Conservation (phyloP, 2,329 filamentous ascomycete species). For the Calonectria ilicicola region DNA sequence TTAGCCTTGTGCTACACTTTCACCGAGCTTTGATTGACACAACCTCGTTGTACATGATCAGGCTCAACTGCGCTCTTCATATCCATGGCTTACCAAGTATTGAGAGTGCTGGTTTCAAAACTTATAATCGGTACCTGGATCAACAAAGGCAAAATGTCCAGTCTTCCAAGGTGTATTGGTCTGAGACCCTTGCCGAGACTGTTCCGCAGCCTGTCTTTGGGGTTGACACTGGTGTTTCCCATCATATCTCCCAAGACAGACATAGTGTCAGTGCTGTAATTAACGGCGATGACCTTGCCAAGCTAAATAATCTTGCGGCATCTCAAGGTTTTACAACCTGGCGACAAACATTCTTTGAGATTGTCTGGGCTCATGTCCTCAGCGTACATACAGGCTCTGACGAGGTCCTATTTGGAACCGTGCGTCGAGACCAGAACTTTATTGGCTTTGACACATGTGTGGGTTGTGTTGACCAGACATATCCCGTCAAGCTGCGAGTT, state of each 20-base stretch:
- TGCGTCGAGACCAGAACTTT: neutral
- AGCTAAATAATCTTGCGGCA: neutral
- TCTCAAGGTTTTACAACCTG: neutral
- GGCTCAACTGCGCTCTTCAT: neutral
- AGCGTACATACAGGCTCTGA: neutral
- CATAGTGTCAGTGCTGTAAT: neutral
- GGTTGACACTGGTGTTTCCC: neutral
- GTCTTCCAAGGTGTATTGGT: neutral
- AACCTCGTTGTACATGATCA: neutral
- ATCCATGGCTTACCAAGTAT: neutral
- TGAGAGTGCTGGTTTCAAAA: neutral
- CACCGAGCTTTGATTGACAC: neutral
- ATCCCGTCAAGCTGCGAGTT: neutral
- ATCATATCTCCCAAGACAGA: neutral
- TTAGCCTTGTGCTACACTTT: neutral
- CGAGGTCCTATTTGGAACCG: neutral
- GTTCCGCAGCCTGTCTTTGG: neutral
- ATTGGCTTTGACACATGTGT: neutral
- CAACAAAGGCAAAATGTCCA: neutral
- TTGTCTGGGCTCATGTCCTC: neutral
- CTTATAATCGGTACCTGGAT: neutral
- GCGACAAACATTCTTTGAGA: neutral
- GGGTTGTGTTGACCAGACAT: neutral
- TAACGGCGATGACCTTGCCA: neutral
- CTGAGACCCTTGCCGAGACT: neutral